Conservation (phyloP, 2,329 filamentous ascomycete genomes). For the Macrophomina pseudophaseolina region DNA sequence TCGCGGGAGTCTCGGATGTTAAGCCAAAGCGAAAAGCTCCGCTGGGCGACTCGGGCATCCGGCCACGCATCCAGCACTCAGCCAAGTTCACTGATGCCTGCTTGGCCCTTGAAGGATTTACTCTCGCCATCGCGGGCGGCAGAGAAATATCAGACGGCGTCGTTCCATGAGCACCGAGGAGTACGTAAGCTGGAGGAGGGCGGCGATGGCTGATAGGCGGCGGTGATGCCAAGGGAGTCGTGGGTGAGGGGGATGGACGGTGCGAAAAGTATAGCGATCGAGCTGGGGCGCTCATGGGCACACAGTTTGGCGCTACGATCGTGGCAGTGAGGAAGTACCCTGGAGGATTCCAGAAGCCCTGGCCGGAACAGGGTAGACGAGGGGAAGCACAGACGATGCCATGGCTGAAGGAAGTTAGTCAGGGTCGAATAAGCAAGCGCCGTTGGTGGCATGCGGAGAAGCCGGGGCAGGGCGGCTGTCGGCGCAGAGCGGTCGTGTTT, state of each 20-base stretch:
- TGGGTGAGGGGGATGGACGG: neutral
- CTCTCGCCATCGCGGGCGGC: neutral
- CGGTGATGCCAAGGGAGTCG: neutral
- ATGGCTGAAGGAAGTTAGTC: constrained; percentile 4
- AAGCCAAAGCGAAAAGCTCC: neutral
- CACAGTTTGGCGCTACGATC: neutral
- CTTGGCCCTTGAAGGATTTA: neutral
- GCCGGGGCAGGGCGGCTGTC: neutral
- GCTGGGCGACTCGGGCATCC: neutral
- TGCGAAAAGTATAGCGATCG: neutral
- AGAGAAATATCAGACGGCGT: neutral
- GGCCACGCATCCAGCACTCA: neutral
- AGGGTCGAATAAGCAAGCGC: neutral
- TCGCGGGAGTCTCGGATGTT: constrained; percentile 6
- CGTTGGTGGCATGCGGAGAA: constrained; percentile 4
- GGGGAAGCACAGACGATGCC: neutral
- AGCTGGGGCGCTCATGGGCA: constrained; percentile 2
- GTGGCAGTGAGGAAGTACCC: constrained; percentile 1
- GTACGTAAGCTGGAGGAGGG: neutral
- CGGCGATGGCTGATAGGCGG: neutral
- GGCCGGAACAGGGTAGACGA: neutral
- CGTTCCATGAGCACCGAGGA: neutral
- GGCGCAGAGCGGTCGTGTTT: constrained; percentile 3
- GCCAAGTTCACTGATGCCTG: neutral
- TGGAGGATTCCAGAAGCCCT: constrained; percentile 3